A percentile compares a stretch with the other conserved stretches of the same genome.
Conservation (phyloP, 1,284 basidiomycete species). For the Leccinum proximum region DNA sequence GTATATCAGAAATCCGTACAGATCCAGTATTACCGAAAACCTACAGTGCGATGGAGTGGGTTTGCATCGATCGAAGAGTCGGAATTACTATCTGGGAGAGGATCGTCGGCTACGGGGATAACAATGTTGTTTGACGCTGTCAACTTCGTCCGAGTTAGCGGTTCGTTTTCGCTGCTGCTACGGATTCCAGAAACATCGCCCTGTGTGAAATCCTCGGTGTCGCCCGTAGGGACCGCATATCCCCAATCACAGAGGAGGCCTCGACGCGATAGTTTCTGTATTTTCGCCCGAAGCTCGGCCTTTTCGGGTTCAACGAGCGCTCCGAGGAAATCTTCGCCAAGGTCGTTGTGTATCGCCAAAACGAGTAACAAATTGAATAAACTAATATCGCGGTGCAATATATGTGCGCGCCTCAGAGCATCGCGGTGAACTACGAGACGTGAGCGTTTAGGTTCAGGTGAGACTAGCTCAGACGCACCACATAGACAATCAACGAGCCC, state of each 20-base stretch:
- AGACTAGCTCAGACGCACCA: background rate
- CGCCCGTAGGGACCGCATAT: background rate
- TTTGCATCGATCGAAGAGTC: background rate
- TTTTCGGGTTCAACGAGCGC: background rate
- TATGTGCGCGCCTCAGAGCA: background rate
- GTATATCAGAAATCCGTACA: background rate
- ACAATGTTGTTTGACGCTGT: background rate
- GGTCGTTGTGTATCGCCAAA: background rate
- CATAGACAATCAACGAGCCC: background rate
- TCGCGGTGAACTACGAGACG: background rate
- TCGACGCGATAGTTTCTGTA: background rate
- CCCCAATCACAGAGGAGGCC: background rate
- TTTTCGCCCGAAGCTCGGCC: background rate
- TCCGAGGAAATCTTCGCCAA: background rate
- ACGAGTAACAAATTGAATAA: background rate
- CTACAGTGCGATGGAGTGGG: background rate
- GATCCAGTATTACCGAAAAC: background rate
- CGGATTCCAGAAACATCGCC: background rate
- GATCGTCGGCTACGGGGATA: background rate
- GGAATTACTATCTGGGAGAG: background rate
- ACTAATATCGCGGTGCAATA: background rate
- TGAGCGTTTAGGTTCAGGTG: background rate
- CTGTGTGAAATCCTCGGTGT: background rate
- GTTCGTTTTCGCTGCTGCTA: background rate
- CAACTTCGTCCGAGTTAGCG: background rate